Evolutionary conservation across 345 rosid species (phyloP), one percentile per base, ranked within the genome.

Genomic region (Mercurialis annua): DNA sequence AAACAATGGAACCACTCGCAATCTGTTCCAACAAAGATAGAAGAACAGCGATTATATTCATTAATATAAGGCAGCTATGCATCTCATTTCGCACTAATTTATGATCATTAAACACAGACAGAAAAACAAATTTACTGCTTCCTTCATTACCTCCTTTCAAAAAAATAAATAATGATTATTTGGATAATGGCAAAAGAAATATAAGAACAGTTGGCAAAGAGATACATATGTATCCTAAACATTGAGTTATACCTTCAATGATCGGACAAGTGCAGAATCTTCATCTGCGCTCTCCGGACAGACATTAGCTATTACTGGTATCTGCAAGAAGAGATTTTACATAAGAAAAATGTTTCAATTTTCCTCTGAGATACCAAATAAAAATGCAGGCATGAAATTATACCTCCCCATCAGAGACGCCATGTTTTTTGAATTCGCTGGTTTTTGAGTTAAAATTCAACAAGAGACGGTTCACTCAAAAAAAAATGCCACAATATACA

Each of bases 351-450:
- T 54, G 64, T 69, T 66, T 34, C 36, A 67, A 47, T 62, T 48
- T 21, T 60, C n/a, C 11, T 59, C 18, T 21, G 67, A 65, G 62
- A 47, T 63, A 74, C 56, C 17, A 66, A 58, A 47, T 59, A 44
- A 49, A 49, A 73, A 47, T 40, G 64, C n/a, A n/a, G n/a, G n/a
- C n/a, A n/a, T n/a, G 68, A 78, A 71, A 64, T 23, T 34, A 55
- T 84, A 91, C 99, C 97, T 91, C 98, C 70, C 85, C 83, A 57
- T 89, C 83, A 63, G 87, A 68, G 69, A 87, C 86, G 52, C 90
- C 96, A 64, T 84, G 59, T 21, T 71, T 66, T 27, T 64, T 73
- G 16, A 94, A 86, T 67, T 77, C 58, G 53, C 98, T 90, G 75
- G 71, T 52, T 69, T 59, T 67, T 78, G 71, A 78, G 87, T 83